Conservation (phyloP, 2,329 filamentous ascomycete species). For the Fusarium foetens region DNA sequence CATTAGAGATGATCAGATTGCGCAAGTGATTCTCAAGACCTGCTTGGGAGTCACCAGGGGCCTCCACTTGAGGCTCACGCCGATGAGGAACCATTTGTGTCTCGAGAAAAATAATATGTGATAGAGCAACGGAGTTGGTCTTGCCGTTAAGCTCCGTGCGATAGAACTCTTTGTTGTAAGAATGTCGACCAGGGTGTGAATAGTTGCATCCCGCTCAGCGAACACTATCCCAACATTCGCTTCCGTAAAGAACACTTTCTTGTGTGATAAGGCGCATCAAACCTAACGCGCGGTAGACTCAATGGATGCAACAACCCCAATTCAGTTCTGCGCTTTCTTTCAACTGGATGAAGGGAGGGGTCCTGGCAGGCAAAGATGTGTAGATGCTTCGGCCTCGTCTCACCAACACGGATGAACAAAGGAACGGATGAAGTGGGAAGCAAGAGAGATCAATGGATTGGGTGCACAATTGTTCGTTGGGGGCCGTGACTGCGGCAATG, state of each 20-base stretch:
- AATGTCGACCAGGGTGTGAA: constrained; percentile 8
- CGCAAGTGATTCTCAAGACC: constrained; percentile 67
- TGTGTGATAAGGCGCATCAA: background rate
- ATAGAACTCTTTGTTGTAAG: constrained; percentile 4
- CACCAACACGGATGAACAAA: background rate
- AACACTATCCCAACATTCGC: background rate
- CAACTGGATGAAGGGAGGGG: constrained; percentile 23
- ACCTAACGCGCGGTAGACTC: background rate
- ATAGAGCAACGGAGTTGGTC: background rate
- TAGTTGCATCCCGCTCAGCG: constrained; percentile 10
- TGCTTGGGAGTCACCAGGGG: constrained; percentile 4
- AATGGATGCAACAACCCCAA: background rate
- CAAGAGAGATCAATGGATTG: background rate
- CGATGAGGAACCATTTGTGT: constrained; percentile 19
- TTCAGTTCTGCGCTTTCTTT: constrained; percentile 12
- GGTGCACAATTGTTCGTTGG: constrained; percentile 1
- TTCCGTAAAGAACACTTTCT: background rate
- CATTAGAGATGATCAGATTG: constrained; percentile 67
- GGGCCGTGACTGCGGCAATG: constrained; percentile 9
- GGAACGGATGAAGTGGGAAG: background rate
- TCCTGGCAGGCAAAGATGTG: constrained; percentile 1
- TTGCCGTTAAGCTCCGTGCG: background rate
- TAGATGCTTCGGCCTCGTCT: constrained; percentile 5
- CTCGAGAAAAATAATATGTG: background rate
- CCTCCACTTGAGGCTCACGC: constrained; percentile 2